Conservation (phyloP, 169 alveolate species). For the Babesia ovata region DNA sequence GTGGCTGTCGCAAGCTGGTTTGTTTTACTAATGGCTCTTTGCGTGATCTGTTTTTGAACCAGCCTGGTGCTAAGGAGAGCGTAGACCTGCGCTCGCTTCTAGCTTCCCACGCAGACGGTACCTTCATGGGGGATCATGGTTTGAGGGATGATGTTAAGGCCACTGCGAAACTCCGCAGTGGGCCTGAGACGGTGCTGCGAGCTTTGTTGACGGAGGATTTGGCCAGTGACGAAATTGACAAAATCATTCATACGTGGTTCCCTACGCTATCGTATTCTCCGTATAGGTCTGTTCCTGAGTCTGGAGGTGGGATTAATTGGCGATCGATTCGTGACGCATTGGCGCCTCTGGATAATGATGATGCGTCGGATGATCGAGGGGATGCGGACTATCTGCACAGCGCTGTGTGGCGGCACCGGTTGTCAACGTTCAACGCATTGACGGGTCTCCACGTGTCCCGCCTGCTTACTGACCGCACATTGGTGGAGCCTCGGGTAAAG, state of each 20-base stretch:
- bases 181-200: conserved; percentile 15
- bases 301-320: too few relatives aligned
- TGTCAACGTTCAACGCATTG: background rate
- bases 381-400: conserved; percentile 5
- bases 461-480: background rate
- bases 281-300: too few relatives aligned
- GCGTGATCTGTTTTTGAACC: conserved; percentile 41
- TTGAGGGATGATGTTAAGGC: background rate
- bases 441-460: background rate
- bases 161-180: background rate
- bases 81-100: conserved; percentile 22
- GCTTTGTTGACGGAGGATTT: conserved; percentile 48
- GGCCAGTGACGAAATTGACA: conserved; percentile 58
- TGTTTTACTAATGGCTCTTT: conserved; percentile 35
- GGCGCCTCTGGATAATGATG: background rate
- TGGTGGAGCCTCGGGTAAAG: conserved; percentile 1
- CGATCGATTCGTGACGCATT: background rate
- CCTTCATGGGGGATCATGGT: background rate
- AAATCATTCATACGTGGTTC: conserved; percentile 33
- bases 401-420: conserved; percentile 14
- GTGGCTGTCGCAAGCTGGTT: conserved; percentile 33
- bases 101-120: background rate
- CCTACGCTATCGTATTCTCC: conserved; percentile 5
- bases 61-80: background rate
- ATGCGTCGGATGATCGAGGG: background rate